A percentile compares a stretch with the other conserved stretches of the same genome.
These are phyloP conservation scores for Chlorella sp. DNA, from an alignment of 139 green algal species.

Conservation along the genomic window DNA sequence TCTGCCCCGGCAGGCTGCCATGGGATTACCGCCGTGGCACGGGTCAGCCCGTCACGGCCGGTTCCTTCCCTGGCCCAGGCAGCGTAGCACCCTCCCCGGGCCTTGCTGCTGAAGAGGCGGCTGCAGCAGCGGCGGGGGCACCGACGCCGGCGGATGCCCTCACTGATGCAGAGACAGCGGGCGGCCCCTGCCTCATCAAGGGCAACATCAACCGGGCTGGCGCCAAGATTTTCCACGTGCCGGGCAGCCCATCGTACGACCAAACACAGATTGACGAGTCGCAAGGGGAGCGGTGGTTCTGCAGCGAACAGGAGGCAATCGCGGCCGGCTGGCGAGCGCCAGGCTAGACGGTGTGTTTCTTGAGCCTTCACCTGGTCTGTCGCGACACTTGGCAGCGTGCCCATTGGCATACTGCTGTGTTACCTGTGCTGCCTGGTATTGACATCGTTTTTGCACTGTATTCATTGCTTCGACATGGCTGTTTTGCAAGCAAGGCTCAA, in stretches of 20 bases:
- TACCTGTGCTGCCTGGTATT: too few species aligned
- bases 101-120: not conserved
- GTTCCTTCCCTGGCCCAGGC: too few species aligned
- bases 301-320: conserved; percentile 65
- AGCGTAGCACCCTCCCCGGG: too few species aligned
- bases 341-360: not conserved
- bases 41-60: too few species aligned
- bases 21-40: not conserved
- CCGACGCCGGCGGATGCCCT: not conserved
- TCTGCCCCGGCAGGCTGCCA: not conserved
- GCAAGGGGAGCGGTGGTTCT: conserved; percentile 81
- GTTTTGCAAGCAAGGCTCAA: too few species aligned
- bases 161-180: too few species aligned
- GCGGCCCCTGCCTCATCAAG: not conserved
- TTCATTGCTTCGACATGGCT: too few species aligned
- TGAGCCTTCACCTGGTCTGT: too few species aligned
- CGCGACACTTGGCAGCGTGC: too few species aligned
- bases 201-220: conserved; percentile 23
- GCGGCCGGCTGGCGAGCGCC: conserved; percentile 67
- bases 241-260: conserved; percentile 54
- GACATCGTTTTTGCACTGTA: too few species aligned
- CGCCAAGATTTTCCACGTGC: conserved; percentile 79
- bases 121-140: not conserved
- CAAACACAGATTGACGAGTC: conserved; percentile 62
- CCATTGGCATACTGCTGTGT: too few species aligned